phyloP scores from a whole-genome alignment of 2,329 filamentous ascomycete genomes.

The Arthroderma sp. region DNA sequence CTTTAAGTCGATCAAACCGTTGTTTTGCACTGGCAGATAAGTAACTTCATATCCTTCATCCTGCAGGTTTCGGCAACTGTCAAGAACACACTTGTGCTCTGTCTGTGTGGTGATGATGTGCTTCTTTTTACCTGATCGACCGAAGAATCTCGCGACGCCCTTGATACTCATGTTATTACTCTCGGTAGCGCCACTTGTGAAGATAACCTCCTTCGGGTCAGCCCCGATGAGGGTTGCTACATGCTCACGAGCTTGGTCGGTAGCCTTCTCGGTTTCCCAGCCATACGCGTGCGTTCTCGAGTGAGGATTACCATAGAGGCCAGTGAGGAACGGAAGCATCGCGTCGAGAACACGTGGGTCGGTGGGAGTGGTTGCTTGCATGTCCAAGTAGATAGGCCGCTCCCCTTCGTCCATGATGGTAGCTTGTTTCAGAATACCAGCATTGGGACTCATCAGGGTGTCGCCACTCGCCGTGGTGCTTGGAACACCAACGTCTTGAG shows the following conservation, averaged over 20 bases:
- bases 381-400: conserved; percentile 92
- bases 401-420: conserved; percentile 86
- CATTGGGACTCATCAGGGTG: conserved; percentile 67
- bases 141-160: conserved; percentile 91
- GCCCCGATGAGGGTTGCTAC: conserved; percentile 81
- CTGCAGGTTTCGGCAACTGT: conserved; percentile 92
- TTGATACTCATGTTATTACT: conserved; percentile 99
- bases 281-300: conserved; percentile 96
- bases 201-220: conserved; percentile 95
- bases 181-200: conserved; percentile 94
- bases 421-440: conserved; percentile 75
- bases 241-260: conserved; percentile 73
- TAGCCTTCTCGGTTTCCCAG: conserved; percentile 92
- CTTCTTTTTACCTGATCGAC: conserved; percentile 86
- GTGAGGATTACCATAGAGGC: conserved; percentile 92
- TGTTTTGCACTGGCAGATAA: conserved; percentile 81
- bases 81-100: conserved; percentile 96
- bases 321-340: conserved; percentile 90
- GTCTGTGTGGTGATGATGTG: conserved; percentile 97
- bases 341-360: conserved; percentile 90
- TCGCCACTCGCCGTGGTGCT: conserved; percentile 46
- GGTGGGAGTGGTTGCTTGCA: conserved; percentile 92
- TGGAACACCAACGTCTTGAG: conserved; percentile 47
- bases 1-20: conserved; percentile 72
- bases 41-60: conserved; percentile 94